Evolutionary conservation across 2,329 filamentous ascomycete genomes (phyloP), one percentile per base, ranked within the genome.

Genomic region (Dactylellina parvicollis): DNA sequence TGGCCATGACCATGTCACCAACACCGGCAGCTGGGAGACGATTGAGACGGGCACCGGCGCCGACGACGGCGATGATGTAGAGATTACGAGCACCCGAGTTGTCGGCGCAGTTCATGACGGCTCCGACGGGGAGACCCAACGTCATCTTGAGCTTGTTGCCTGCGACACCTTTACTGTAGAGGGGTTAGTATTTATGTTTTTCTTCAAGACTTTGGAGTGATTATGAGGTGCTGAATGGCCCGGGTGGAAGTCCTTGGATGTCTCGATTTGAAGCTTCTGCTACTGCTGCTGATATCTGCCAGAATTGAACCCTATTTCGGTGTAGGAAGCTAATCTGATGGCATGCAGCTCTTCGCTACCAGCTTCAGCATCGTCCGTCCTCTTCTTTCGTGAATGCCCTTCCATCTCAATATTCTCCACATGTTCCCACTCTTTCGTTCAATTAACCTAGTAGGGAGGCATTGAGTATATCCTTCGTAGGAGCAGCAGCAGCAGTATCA

Each of bases 91-190:
- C 94, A 82, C 94, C 94, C 75, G 93, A 97, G 92, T 98, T 98
- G 88, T 99, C 95, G 83, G 90, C 92, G 90, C 95, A 99, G 89
- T 99, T 99, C 92, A 99, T 96, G 85, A 98, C 94, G 83, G 95
- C 95, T 85, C 95, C 95, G 84, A 96, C 92, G 86, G 95, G 95
- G 82, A 99, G 92, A 97, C 92, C 95, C 85, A 99, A 92, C 84
- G 95, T 97, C 95, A 99, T 99, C 91, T 96, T 98, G 82, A 98
- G 91, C 91, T 99, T 99, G 91, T 96, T 96, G 89, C 95, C 95
- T 82, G 93, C 91, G 88, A 92, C 90, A 91, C 90, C 91, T 65
- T 72, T 72, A 12, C 67, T 72, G n/a, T 54, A 36, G 9, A 22
- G 18, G 1, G 8, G 52, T 72, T 72, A 72, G 67, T 46, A 40